These are phyloP conservation scores for Rhizophora apiculata DNA, from an alignment of 345 rosid species.

Conservation along the genomic window DNA sequence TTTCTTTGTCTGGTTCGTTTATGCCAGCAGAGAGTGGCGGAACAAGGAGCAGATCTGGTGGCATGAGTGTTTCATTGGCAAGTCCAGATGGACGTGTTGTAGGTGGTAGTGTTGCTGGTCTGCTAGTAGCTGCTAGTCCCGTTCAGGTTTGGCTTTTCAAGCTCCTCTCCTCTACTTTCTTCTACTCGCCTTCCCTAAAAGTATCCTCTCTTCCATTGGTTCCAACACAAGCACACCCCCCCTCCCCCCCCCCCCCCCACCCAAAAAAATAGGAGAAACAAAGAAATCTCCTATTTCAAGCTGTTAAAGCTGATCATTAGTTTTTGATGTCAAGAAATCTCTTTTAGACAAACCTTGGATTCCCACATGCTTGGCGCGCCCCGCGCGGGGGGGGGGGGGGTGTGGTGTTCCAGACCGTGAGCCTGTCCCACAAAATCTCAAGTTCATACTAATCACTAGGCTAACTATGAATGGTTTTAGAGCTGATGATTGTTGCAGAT, in stretches of 20 bases:
- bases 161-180: background rate
- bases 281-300: background rate
- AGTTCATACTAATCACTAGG: no score
- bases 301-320: no score
- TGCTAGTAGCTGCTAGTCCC: conserved; percentile 82
- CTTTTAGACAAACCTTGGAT: no score
- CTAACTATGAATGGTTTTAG: background rate
- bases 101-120: conserved; percentile 96
- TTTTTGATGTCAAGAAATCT: no score
- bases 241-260: no score
- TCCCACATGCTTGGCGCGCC: no score
- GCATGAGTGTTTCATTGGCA: conserved; percentile 89
- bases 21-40: conserved; percentile 85
- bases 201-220: background rate
- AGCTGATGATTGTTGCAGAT: background rate
- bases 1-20: conserved; percentile 86
- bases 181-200: background rate
- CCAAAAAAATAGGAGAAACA: no score
- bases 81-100: conserved; percentile 94
- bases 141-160: conserved; percentile 56
- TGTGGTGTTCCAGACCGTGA: no score
- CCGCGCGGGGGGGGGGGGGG: no score
- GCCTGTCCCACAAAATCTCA: no score
- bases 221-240: background rate
- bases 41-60: conserved; percentile 85